Base-by-base conservation (phyloP, 805 yeast species). In the Candida tallmaniae region DNA sequence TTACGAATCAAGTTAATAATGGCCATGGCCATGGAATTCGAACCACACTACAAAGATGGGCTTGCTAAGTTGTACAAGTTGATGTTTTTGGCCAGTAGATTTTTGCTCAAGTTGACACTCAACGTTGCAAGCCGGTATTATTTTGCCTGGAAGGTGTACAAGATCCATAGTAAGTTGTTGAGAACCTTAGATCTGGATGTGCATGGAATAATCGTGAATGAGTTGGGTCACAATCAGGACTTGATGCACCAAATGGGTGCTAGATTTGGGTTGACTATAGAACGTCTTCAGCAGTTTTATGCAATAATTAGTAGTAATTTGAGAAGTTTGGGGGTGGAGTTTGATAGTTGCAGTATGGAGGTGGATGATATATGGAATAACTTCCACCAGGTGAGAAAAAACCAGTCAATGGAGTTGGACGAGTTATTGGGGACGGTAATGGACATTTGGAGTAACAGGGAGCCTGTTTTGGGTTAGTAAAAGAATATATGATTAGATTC, bases 91-190 rank as follows among this genome's bases (percentile, higher is more conserved):
- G 10, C 19, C 9, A 29, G 9, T 13, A 5, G 5, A 17, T 20
- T 29, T 15, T n/a, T 27, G n/a, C 22, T 35, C 22, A 28, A 26
- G 20, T 23, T 27, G 14, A 29, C 25, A 3, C 27, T 21, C 18
- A 60, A 63, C 23, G 51, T 81, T 15, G 71, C 83, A 4, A 60
- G 55, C n/a, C 66, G 73, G 41, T 80, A 78, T 48, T 76, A 75
- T 37, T 78, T 76, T 48, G 81, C 84, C 2, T 76, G 79, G 76
- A 68, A 82, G 55, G 68, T 16, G 3, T 30, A 21, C 9, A 37
- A 37, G 11, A 27, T 26, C 3, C 27, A 31, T n/a, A 32, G 27
- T 18, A 26, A 27, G 16, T 35, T 30, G 11, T 28, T 35, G 17
- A 15, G 34, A 15, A 29, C 31, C 22, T 20, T 35, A 11, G 21